A percentile compares a stretch with the other conserved stretches of the same genome.
Evolutionary conservation across 306 rosid species (phyloP).

Genomic region (Heteromeles arbutifolia): DNA sequence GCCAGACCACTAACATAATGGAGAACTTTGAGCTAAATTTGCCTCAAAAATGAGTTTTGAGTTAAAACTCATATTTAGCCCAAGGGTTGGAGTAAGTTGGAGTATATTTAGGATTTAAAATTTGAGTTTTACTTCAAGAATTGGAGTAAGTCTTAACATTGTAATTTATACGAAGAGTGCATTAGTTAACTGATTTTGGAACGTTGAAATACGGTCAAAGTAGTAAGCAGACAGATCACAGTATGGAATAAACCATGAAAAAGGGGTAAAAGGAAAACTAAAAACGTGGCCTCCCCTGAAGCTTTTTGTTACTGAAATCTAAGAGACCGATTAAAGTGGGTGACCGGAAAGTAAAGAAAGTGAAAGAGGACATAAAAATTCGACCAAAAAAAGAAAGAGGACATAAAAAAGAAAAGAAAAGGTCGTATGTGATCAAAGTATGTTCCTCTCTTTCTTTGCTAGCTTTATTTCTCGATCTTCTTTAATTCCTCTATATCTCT

Average conservation of each 20-base stretch:
- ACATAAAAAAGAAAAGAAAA: constrained; percentile 25
- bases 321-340: constrained; percentile 60
- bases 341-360: constrained; percentile 54
- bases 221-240: constrained; percentile 13
- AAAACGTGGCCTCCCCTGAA: constrained; percentile 12
- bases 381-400: constrained; percentile 4
- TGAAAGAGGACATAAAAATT: constrained; percentile 21
- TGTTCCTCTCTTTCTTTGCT: not conserved
- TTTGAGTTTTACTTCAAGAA: too few species aligned
- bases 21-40: too few species aligned
- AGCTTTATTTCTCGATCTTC: not conserved
- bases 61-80: too few species aligned
- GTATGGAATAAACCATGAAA: constrained; percentile 15
- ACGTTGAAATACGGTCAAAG: not conserved
- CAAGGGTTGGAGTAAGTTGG: too few species aligned
- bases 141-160: too few species aligned
- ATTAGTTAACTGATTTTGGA: not conserved
- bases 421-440: constrained; percentile 15
- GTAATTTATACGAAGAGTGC: not conserved
- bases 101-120: too few species aligned
- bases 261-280: constrained; percentile 5
- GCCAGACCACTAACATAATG: too few species aligned
- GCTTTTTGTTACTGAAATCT: constrained; percentile 77
- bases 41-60: too few species aligned
- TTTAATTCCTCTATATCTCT: constrained; percentile 18